Percentiles rank a stretch among this genome's conserved stretches.
Conservation (phyloP, 108 stramenopile species). For the Skeletonema potamos region DNA sequence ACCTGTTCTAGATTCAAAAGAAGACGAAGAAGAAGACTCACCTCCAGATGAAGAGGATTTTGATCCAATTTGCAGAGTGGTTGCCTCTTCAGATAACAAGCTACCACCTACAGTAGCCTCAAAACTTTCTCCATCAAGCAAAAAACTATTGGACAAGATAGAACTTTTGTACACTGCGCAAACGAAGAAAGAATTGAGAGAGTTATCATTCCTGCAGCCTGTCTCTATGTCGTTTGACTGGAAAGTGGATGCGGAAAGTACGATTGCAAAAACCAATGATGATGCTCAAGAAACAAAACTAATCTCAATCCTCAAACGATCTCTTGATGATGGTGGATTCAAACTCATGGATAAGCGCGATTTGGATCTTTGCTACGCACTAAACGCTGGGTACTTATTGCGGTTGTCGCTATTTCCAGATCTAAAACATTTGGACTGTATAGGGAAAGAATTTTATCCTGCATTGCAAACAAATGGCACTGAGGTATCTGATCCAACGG, state of each 20-base stretch:
- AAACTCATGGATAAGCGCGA: constrained; percentile 65
- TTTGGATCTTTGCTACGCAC: constrained; percentile 72
- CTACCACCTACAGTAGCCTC: constrained; percentile 33
- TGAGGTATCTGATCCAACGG: constrained; percentile 6
- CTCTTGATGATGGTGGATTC: constrained; percentile 78
- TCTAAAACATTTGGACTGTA: constrained; percentile 53
- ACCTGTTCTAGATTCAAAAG: background rate
- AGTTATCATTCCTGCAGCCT: constrained; percentile 34
- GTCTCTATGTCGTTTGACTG: background rate
- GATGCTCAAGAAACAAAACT: constrained; percentile 35
- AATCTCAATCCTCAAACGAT: constrained; percentile 49
- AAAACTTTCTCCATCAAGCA: constrained; percentile 15
- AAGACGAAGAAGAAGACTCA: background rate
- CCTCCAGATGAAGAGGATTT: background rate
- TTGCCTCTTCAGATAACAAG: constrained; percentile 57
- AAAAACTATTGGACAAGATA: constrained; percentile 45
- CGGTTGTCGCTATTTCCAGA: constrained; percentile 71
- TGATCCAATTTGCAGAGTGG: constrained; percentile 42
- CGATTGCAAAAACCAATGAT: background rate
- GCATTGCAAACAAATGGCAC: constrained; percentile 14
- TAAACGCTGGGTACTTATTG: constrained; percentile 82
- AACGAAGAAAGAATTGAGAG: constrained; percentile 49
- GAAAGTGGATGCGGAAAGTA: background rate
- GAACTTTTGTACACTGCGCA: constrained; percentile 61
- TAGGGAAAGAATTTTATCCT: constrained; percentile 70